phyloP scores from a whole-genome alignment of 768 basidiomycete genomes.

The Arthromyces matolae region DNA sequence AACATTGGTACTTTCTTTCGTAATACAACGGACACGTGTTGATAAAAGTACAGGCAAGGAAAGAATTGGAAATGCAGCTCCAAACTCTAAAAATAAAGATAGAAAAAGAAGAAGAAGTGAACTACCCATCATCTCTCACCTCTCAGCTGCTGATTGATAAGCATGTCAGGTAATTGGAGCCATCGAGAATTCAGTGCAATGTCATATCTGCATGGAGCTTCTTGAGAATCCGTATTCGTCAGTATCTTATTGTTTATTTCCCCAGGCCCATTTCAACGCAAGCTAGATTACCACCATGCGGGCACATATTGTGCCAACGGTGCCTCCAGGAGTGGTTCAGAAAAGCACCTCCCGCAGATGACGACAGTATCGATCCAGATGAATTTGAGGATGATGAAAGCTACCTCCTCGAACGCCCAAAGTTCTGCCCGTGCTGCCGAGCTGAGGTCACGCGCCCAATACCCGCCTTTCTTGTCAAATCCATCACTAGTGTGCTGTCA shows the following conservation, averaged over 20 bases:
- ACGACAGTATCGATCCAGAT: conserved; percentile 34
- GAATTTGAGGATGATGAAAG: conserved; percentile 32
- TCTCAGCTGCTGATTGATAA: not conserved
- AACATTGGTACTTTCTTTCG: conserved; percentile 29
- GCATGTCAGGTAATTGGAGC: conserved; percentile 43
- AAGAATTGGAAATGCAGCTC: conserved; percentile 44
- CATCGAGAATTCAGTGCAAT: conserved; percentile 60
- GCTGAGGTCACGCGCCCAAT: conserved; percentile 56
- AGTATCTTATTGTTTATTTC: conserved; percentile 22
- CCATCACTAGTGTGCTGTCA: conserved; percentile 45
- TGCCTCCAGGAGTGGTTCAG: conserved; percentile 81
- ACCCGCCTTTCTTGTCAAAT: conserved; percentile 67
- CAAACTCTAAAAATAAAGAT: conserved; percentile 42
- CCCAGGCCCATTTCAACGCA: conserved; percentile 9
- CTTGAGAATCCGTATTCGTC: conserved; percentile 65
- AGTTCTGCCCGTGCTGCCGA: conserved; percentile 74
- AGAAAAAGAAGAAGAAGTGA: conserved; percentile 57
- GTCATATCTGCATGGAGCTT: conserved; percentile 77
- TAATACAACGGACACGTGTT: not conserved
- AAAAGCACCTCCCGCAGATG: conserved; percentile 50
- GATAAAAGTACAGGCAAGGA: conserved; percentile 31
- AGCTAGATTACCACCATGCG: conserved; percentile 66
- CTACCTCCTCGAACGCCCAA: conserved; percentile 54
- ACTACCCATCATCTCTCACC: not conserved
- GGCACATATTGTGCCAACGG: conserved; percentile 68